Conservation (phyloP, 768 basidiomycete species). For the Tylopilus plumbeoviolaceoides region DNA sequence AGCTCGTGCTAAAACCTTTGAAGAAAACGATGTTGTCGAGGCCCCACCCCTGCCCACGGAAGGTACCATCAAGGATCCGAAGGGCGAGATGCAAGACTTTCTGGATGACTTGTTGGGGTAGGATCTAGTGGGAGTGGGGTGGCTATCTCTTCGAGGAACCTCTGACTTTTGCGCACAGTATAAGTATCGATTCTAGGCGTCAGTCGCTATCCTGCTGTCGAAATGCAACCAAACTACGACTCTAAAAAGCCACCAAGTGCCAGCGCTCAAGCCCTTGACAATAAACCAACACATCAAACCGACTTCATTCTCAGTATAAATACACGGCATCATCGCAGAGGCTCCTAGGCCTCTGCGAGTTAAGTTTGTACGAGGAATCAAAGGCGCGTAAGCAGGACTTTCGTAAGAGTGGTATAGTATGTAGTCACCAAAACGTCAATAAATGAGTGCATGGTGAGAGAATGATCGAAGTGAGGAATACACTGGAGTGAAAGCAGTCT, state of each 20-base stretch:
- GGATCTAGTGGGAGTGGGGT: slow-evolving; percentile 1
- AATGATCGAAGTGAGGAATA: neutral
- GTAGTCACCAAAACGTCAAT: slow-evolving; percentile 1
- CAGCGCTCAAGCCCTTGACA: neutral
- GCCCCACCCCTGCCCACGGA: slow-evolving; percentile 54
- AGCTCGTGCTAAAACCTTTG: neutral
- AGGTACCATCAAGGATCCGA: slow-evolving; percentile 33
- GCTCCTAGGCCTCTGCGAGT: neutral
- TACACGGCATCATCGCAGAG: slow-evolving; percentile 2
- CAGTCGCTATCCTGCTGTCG: neutral
- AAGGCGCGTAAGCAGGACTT: neutral
- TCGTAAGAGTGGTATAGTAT: neutral
- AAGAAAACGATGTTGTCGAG: slow-evolving; percentile 36
- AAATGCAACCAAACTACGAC: neutral
- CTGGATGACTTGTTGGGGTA: slow-evolving; percentile 60
- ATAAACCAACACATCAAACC: neutral
- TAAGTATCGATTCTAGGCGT: neutral
- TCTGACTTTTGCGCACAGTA: neutral
- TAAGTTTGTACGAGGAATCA: slow-evolving; percentile 5
- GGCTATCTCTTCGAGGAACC: neutral
- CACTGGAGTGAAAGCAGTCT: neutral
- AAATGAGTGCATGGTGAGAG: slow-evolving; percentile 3
- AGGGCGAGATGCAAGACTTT: slow-evolving; percentile 65
- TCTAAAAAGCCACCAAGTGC: neutral
- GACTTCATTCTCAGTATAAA: slow-evolving; percentile 1